Base-by-base conservation (phyloP, 768 basidiomycete species). In the Phaffia tasmanica region DNA sequence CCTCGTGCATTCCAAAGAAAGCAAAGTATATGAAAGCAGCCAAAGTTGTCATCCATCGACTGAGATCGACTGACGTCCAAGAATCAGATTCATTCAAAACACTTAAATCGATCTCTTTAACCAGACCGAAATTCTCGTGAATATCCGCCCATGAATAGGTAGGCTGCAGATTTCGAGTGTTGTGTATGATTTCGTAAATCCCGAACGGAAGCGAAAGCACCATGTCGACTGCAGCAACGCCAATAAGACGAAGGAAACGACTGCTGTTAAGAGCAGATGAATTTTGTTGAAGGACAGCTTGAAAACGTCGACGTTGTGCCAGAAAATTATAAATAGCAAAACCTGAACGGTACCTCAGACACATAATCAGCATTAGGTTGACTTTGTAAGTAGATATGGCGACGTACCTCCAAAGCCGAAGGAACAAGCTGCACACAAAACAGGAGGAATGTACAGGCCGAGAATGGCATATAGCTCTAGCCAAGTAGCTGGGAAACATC, bases 1-100 rank as follows among this genome's bases (percentile, higher is more conserved):
- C 35, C 35, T 65, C 69, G 18, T 65, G 64, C 54, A 63, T 48
- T 18, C 69, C 69, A 51, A 70, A 70, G 65, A 65, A 70, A 9
- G 49, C 54, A 50, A 70, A 65, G 57, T 65, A 70, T 30, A 29
- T 1, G 29, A 70, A 63, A 3, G 69, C 58, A 5, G 59, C 53
- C 18, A 70, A 57, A n/a, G 63, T 32, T 0, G 64, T 60, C 2
- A 65, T 14, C 69, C 69, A 70, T 32, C 35, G 51, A 30, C 35
- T 58, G 27, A 61, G 35, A 11, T 42, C 11, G 35, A 42, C 11
- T 42, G 35, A 42, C 6, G 35, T 11, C 25, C 42, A 21, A 4
- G 54, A 23, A 29, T 19, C 19, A n/a, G 25, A 11, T 27, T 32
- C 35, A 42, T 42, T 42, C 6, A 42, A 11, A 42, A 42, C 11